These are phyloP conservation scores for Heracleum sosnowskyi DNA, from an alignment of 129 eudicot species.

Conservation along the genomic window DNA sequence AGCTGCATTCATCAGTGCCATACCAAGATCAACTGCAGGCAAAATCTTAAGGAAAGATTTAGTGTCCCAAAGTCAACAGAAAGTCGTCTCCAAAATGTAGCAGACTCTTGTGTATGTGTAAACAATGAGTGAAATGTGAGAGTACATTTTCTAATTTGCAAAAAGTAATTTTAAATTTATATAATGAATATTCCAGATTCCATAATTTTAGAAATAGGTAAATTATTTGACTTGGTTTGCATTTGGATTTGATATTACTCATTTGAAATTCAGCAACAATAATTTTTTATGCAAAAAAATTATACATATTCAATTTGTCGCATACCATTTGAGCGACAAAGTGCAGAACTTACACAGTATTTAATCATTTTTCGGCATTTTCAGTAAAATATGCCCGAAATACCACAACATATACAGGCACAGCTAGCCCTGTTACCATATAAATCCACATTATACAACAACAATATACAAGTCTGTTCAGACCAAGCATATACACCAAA, in stretches of 20 bases:
- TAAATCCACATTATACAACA: not conserved
- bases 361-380: not conserved
- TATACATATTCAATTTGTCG: too few relatives aligned
- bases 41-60: slow-evolving; percentile 66
- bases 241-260: too few relatives aligned
- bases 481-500: too few relatives aligned
- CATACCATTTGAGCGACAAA: not conserved
- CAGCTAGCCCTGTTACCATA: not conserved
- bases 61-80: slow-evolving; percentile 38
- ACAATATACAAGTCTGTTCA: not conserved
- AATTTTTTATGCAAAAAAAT: too few relatives aligned
- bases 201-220: not conserved
- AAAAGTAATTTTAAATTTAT: too few relatives aligned
- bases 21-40: slow-evolving; percentile 83
- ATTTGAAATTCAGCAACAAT: not conserved
- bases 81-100: slow-evolving; percentile 43
- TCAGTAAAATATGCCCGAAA: not conserved
- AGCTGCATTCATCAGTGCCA: slow-evolving; percentile 56
- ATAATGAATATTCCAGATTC: not conserved
- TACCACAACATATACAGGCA: not conserved
- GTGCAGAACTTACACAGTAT: not conserved
- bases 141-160: not conserved
- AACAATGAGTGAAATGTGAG: not conserved
- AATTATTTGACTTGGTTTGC: not conserved
- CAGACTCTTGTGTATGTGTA: not conserved